Evolutionary conservation across 1,284 basidiomycete genomes (phyloP), one percentile per base, ranked within the genome.

Genomic region (Coniferiporia sulphurascens): DNA sequence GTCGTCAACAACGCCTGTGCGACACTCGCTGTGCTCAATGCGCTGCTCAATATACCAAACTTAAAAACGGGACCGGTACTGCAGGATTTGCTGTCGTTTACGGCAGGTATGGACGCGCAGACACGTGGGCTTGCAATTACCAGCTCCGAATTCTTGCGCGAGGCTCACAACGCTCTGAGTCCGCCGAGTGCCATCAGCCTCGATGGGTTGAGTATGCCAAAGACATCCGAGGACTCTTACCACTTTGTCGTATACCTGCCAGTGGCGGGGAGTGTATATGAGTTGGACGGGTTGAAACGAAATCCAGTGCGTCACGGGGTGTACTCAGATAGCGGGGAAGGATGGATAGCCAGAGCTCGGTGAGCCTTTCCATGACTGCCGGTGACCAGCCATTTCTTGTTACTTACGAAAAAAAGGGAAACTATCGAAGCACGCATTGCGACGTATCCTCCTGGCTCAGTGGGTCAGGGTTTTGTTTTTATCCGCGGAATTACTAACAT

Each of bases 1-100:
- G 91, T 93, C 52, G 93, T 96, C 66, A 93, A 95, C 75, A 97
- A 97, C 67, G 91, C 92, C 4, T 96, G 94, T 68, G 93, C 92
- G 12, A 95, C 93, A 12, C 78, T 98, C 48, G 94, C 95, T 0
- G 91, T 97, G 19, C 76, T 97, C 63, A 98, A 98, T 70, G 93
- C 92, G 27, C 79, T 94, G n/a, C 90, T 92, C 67, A 96, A 96
- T 72, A 89, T 96, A 62, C 83, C 84, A 0, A 80, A 81, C 4
- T 79, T 93, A 21, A 73, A 77, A 44, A 81, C 82, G 60, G 91
- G 92, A 7, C 68, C 81, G 3, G 87, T 92, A 68, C 79, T 97
- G 6, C 74, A 78, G 17, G 88, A 94, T 58, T 74, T 97, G 46
- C 76, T 87, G 63, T 82, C 77, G 46, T 98, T 98, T 68, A 88